Conservation (phyloP, 208 protist species). For the Trypanosoma vivax region DNA sequence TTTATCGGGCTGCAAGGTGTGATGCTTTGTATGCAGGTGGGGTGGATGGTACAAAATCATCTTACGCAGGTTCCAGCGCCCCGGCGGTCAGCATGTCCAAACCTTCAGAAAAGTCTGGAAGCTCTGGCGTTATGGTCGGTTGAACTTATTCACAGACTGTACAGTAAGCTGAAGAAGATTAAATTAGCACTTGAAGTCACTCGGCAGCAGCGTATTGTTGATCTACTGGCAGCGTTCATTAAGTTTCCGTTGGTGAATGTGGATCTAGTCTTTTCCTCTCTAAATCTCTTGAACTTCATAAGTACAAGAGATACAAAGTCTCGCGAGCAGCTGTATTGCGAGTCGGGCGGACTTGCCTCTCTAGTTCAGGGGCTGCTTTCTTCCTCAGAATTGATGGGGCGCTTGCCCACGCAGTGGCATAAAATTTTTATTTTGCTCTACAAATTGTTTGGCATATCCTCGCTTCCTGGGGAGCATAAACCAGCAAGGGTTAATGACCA, state of each 20-base stretch:
- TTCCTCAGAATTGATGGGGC: constrained; percentile 17
- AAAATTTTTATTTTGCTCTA: constrained; percentile 40
- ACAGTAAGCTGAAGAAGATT: not conserved
- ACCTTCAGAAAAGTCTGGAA: constrained; percentile 6
- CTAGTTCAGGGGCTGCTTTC: constrained; percentile 39
- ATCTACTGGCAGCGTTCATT: constrained; percentile 6
- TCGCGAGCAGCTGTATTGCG: constrained; percentile 14
- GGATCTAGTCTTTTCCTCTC: constrained; percentile 12
- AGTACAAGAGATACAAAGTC: constrained; percentile 10
- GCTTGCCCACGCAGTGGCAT: constrained; percentile 42
- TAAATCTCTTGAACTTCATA: constrained; percentile 13
- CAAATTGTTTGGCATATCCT: constrained; percentile 44
- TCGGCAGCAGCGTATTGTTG: constrained; percentile 8
- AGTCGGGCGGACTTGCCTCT: constrained; percentile 26
- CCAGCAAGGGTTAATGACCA: not conserved
- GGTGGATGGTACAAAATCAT: constrained; percentile 10
- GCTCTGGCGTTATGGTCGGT: constrained; percentile 11
- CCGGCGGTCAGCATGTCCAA: not conserved
- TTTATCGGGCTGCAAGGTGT: constrained; percentile 7
- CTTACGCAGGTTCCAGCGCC: not conserved
- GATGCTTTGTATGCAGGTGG: constrained; percentile 13
- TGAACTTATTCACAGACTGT: constrained; percentile 16
- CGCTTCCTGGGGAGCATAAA: constrained; percentile 26
- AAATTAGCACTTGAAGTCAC: constrained; percentile 10
- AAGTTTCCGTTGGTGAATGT: not conserved